Conservation (phyloP, 352 stramenopile species). For the Phytophthora nicotianae region DNA sequence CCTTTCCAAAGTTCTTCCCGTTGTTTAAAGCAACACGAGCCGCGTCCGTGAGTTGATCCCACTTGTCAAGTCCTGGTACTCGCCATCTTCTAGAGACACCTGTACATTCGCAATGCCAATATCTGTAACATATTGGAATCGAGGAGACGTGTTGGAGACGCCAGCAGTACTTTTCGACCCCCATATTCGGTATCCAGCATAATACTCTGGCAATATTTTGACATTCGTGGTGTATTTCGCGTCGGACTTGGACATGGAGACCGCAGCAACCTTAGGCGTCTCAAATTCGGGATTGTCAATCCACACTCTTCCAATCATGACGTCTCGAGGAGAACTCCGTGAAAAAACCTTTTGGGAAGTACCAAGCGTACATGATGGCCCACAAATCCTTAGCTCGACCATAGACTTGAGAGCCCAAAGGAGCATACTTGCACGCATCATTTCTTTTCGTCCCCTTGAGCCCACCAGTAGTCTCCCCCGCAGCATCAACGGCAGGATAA, state of each 20-base stretch:
- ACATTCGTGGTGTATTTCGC: neutral
- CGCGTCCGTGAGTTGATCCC: constrained; percentile 13
- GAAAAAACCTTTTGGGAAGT: constrained; percentile 5
- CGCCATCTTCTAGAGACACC: neutral
- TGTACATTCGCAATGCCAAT: neutral
- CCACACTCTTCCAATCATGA: constrained; percentile 22
- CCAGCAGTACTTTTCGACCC: neutral
- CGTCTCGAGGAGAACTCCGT: neutral
- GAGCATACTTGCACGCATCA: constrained; percentile 3
- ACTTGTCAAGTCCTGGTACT: constrained; percentile 18
- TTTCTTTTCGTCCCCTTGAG: constrained; percentile 3
- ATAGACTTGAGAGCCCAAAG: constrained; percentile 15
- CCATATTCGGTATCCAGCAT: neutral
- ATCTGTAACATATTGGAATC: neutral
- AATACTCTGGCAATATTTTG: neutral
- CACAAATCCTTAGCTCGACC: constrained; percentile 3
- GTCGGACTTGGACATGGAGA: constrained; percentile 10
- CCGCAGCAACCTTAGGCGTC: constrained; percentile 1
- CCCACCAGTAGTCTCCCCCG: neutral
- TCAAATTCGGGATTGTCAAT: constrained; percentile 1
- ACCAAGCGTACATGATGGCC: constrained; percentile 23
- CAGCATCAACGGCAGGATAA: neutral
- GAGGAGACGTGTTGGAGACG: constrained; percentile 5
- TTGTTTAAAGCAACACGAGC: constrained; percentile 10
- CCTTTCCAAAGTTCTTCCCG: neutral